phyloP scores from a whole-genome alignment of 352 stramenopile genomes.

The Phytophthora litchii region DNA sequence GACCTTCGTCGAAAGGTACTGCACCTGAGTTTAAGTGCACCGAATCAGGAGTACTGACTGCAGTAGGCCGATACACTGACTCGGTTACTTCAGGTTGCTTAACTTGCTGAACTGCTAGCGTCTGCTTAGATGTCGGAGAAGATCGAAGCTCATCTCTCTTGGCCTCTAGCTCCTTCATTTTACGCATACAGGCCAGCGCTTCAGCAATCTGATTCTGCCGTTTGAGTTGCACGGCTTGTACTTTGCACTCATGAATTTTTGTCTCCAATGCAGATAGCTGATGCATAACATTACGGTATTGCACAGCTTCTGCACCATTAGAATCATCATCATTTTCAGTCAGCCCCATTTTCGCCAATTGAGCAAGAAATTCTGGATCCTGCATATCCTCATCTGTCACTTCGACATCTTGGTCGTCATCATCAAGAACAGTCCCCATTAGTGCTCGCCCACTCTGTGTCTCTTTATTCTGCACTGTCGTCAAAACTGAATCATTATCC shows the following conservation, averaged over 20 bases:
- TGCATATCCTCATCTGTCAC: slow-evolving; percentile 84
- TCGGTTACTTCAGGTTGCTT: slow-evolving; percentile 1
- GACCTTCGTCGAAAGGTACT: slow-evolving; percentile 1
- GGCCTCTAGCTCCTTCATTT: slow-evolving; percentile 62
- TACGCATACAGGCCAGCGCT: slow-evolving; percentile 60
- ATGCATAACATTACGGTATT: slow-evolving; percentile 17
- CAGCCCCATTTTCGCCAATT: slow-evolving; percentile 59
- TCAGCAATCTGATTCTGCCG: slow-evolving; percentile 58
- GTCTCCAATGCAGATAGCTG: slow-evolving; percentile 41
- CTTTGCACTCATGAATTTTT: slow-evolving; percentile 57
- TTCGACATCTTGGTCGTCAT: slow-evolving; percentile 49
- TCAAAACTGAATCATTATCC: neutral
- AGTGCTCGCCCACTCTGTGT: neutral
- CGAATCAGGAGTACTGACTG: slow-evolving; percentile 8
- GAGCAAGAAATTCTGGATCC: slow-evolving; percentile 68
- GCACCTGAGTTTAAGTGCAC: slow-evolving; percentile 21
- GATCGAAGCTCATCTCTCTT: slow-evolving; percentile 28
- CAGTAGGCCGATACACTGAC: neutral
- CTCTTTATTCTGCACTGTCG: neutral
- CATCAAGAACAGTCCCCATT: slow-evolving; percentile 15
- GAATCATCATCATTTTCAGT: slow-evolving; percentile 10
- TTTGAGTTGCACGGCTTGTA: slow-evolving; percentile 59
- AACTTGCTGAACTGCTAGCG: neutral
- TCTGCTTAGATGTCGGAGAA: neutral
- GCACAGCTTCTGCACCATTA: neutral